Evolutionary conservation across 2,329 filamentous ascomycete species (phyloP).

Genomic region (Talaromyces islandicus): DNA sequence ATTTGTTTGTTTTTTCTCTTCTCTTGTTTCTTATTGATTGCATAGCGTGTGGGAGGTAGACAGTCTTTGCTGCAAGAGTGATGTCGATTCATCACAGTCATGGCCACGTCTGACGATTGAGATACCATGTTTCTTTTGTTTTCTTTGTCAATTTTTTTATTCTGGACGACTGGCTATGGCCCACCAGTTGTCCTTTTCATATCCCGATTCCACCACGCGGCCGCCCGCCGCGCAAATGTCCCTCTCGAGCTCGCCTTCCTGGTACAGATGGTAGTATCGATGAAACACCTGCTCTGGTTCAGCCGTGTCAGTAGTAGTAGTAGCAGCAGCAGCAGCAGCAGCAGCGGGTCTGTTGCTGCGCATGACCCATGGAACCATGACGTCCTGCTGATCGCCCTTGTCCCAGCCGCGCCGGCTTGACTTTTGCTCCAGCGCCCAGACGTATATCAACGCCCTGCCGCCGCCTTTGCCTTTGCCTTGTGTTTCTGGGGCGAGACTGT

Average conservation of each 20-base stretch:
- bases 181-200: slow-evolving; percentile 99
- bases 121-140: slow-evolving; percentile 1
- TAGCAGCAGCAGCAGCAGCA: slow-evolving; percentile 20
- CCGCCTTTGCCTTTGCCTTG: slow-evolving; percentile 13
- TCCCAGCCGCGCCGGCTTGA: slow-evolving; percentile 84
- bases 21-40: slow-evolving; percentile 17
- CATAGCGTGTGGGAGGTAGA: slow-evolving; percentile 26
- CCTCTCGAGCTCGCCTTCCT: slow-evolving; percentile 75
- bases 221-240: slow-evolving; percentile 73
- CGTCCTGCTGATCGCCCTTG: slow-evolving; percentile 75
- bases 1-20: slow-evolving; percentile 15
- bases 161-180: slow-evolving; percentile 52
- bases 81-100: neutral
- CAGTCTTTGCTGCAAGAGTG: neutral
- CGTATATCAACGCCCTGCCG: slow-evolving; percentile 77
- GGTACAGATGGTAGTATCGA: slow-evolving; percentile 91
- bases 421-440: slow-evolving; percentile 93
- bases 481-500: slow-evolving; percentile 46
- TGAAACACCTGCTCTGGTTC: slow-evolving; percentile 55
- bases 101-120: slow-evolving; percentile 4
- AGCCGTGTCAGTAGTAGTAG: too few relatives aligned
- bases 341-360: slow-evolving; percentile 28
- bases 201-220: slow-evolving; percentile 69
- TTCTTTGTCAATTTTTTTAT: too few relatives aligned
- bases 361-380: slow-evolving; percentile 93